Conservation (phyloP, 2,329 filamentous ascomycete species). For the Venturia pyrina region DNA sequence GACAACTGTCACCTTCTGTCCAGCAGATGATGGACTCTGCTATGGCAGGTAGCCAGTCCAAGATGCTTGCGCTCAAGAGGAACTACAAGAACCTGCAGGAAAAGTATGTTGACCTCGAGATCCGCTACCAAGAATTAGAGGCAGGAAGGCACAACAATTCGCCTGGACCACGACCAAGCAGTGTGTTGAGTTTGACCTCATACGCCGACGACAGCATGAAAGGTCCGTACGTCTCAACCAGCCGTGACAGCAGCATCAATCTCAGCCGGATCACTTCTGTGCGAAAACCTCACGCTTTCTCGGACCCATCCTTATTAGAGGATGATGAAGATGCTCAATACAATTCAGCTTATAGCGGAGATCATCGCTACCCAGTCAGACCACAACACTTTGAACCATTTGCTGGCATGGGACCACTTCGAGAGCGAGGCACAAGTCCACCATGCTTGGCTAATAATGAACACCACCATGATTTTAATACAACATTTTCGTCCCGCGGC, state of each 20-base stretch:
- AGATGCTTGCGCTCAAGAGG: constrained; percentile 41
- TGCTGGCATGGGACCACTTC: constrained; percentile 29
- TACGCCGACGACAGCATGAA: constrained; percentile 10
- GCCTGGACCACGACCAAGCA: background rate
- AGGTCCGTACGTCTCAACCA: background rate
- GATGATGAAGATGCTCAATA: background rate
- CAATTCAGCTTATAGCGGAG: background rate
- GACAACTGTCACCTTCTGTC: constrained; percentile 25
- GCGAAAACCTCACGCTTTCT: constrained; percentile 13
- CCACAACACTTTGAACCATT: constrained; percentile 23
- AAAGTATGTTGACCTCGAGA: constrained; percentile 40
- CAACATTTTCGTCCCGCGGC: background rate
- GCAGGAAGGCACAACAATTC: constrained; percentile 17
- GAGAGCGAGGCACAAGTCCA: constrained; percentile 27
- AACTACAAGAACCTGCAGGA: constrained; percentile 41
- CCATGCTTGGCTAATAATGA: constrained; percentile 12
- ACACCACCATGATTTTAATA: background rate
- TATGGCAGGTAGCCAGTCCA: constrained; percentile 36
- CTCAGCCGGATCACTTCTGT: background rate
- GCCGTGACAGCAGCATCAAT: background rate
- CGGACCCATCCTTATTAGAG: constrained; percentile 3
- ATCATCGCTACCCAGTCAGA: background rate
- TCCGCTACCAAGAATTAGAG: constrained; percentile 33
- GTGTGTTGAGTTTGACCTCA: constrained; percentile 9
- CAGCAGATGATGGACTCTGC: constrained; percentile 40